Evolutionary conservation across 2,329 filamentous ascomycete genomes (phyloP).

Genomic region (Trichophyton rubrum): DNA sequence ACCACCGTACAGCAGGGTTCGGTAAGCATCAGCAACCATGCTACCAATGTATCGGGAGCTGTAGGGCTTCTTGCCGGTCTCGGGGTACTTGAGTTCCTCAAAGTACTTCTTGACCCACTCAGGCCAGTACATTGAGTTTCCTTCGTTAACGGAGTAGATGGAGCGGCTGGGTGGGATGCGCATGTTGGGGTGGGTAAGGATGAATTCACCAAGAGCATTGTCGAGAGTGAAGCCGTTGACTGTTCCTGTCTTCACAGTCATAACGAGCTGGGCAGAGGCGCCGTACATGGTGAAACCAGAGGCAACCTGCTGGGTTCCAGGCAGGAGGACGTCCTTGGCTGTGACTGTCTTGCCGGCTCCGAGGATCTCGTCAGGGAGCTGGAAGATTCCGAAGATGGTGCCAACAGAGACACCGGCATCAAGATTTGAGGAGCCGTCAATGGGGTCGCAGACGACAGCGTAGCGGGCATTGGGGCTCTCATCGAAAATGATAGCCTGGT

Average conservation of each 20-base stretch:
- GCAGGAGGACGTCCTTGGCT: slow-evolving; percentile 64
- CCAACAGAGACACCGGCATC: slow-evolving; percentile 96
- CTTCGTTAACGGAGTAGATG: slow-evolving; percentile 98
- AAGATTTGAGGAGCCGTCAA: slow-evolving; percentile 93
- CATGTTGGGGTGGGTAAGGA: slow-evolving; percentile 95
- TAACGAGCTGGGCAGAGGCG: slow-evolving; percentile 86
- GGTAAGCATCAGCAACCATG: slow-evolving; percentile 98
- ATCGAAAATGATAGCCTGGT: slow-evolving; percentile 77
- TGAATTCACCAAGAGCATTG: slow-evolving; percentile 94
- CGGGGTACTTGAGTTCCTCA: slow-evolving; percentile 71
- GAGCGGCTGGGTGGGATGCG: slow-evolving; percentile 61
- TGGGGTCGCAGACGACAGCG: slow-evolving; percentile 92
- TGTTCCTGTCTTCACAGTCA: slow-evolving; percentile 83
- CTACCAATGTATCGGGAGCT: slow-evolving; percentile 88
- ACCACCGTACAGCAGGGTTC: slow-evolving; percentile 86
- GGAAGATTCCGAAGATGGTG: slow-evolving; percentile 92
- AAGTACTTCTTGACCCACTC: slow-evolving; percentile 79
- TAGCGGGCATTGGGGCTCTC: slow-evolving; percentile 66
- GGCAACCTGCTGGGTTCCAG: slow-evolving; percentile 82
- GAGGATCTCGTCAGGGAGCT: slow-evolving; percentile 56
- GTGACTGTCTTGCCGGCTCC: slow-evolving; percentile 44
- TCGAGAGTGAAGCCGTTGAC: slow-evolving; percentile 99
- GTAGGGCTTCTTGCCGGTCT: slow-evolving; percentile 67
- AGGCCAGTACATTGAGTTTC: slow-evolving; percentile 94
- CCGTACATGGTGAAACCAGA: slow-evolving; percentile 99